These are phyloP conservation scores for Tylopilus felleus DNA, from an alignment of 768 basidiomycete species.

Conservation along the genomic window DNA sequence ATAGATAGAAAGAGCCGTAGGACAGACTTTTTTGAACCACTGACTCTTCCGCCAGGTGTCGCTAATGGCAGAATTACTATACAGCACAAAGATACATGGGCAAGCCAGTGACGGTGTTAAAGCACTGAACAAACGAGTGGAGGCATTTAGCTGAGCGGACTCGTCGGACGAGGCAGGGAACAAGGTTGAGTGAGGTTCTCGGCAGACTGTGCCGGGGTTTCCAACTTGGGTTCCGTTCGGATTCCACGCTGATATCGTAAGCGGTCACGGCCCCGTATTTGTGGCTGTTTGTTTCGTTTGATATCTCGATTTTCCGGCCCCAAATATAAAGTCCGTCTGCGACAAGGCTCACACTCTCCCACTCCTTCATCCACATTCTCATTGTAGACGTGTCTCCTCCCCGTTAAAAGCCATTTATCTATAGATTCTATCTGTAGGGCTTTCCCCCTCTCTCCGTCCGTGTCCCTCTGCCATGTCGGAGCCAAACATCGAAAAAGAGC, in stretches of 20 bases:
- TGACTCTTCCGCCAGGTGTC: not conserved
- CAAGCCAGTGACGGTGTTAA: slow-evolving; percentile 12
- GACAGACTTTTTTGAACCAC: not conserved
- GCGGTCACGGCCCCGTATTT: slow-evolving; percentile 21
- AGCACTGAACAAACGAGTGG: slow-evolving; percentile 1
- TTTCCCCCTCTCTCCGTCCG: slow-evolving; percentile 3
- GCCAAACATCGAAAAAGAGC: slow-evolving; percentile 61
- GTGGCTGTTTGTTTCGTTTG: slow-evolving; percentile 22
- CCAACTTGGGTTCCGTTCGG: slow-evolving; percentile 20
- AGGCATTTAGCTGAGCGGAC: not conserved
- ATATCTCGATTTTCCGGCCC: slow-evolving; percentile 25
- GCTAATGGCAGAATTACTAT: not conserved
- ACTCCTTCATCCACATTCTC: slow-evolving; percentile 26
- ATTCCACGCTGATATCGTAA: slow-evolving; percentile 22
- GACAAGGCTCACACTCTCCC: slow-evolving; percentile 29
- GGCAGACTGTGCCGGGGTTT: slow-evolving; percentile 26
- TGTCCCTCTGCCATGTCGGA: slow-evolving; percentile 25
- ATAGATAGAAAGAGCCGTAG: not conserved
- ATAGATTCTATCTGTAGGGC: slow-evolving; percentile 32
- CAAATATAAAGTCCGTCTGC: slow-evolving; percentile 36
- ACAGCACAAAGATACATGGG: not conserved
- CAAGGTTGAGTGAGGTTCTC: slow-evolving; percentile 2
- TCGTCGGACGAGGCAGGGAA: slow-evolving; percentile 15
- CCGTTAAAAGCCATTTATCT: slow-evolving; percentile 14
- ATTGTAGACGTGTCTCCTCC: slow-evolving; percentile 5